Conservation (phyloP, 176 grass and related monocot genomes). For the Triticum timopheevii region DNA sequence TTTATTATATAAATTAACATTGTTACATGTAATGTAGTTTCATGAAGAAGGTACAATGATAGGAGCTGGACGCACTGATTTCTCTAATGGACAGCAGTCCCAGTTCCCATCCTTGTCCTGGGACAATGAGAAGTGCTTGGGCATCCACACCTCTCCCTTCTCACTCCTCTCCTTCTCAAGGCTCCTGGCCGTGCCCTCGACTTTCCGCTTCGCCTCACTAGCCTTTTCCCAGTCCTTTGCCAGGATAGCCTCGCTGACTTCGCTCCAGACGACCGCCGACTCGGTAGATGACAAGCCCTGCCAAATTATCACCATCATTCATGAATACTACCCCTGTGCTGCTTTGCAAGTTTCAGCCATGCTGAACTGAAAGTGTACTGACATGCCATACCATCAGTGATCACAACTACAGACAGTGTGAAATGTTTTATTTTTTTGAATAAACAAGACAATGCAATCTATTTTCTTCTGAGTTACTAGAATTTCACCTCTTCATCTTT, state of each 20-base stretch:
- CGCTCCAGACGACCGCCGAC: constrained; percentile 66
- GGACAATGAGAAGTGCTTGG: constrained; percentile 74
- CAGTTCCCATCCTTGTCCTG: constrained; percentile 62
- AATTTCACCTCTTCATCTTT: constrained; percentile 51
- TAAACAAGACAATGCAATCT: not conserved
- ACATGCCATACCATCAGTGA: not conserved
- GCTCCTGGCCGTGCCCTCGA: constrained; percentile 75
- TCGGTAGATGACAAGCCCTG: constrained; percentile 58
- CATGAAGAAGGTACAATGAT: constrained; percentile 37
- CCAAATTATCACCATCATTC: not conserved
- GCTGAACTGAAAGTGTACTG: not conserved
- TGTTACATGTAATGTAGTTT: constrained; percentile 31
- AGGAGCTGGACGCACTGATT: constrained; percentile 51
- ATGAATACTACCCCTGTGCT: not conserved
- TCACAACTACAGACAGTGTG: not conserved
- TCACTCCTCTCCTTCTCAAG: constrained; percentile 59
- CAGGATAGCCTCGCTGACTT: constrained; percentile 65
- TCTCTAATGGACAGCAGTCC: constrained; percentile 73
- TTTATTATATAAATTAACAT: constrained; percentile 3
- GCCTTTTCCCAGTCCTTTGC: constrained; percentile 81
- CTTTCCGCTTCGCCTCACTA: constrained; percentile 52
- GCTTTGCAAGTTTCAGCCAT: not conserved
- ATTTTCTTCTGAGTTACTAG: not conserved
- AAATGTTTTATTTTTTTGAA: not conserved
- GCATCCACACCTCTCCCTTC: constrained; percentile 62